These are phyloP conservation scores for Sugiyamaella americana DNA, from an alignment of 805 yeast genomes.

Conservation along the genomic window DNA sequence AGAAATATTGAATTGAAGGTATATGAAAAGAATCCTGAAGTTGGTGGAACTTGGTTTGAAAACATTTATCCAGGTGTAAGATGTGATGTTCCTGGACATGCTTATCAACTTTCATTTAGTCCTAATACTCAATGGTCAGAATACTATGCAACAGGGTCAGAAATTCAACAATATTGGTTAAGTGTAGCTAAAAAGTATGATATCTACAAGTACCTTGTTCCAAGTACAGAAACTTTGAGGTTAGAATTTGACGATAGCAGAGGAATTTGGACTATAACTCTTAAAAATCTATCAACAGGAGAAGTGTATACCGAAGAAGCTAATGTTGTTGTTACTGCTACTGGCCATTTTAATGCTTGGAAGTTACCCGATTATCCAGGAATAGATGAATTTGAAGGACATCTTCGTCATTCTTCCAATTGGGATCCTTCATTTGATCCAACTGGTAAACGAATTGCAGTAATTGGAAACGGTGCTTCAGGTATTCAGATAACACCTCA, in stretches of 20 bases:
- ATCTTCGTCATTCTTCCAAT: conserved; percentile 29
- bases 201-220: conserved; percentile 19
- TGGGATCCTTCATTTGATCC: conserved; percentile 28
- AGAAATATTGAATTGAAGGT: conserved; percentile 23
- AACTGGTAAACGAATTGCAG: conserved; percentile 19
- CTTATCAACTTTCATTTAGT: conserved; percentile 26
- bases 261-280: conserved; percentile 6
- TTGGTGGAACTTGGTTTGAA: conserved; percentile 24
- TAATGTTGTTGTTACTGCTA: conserved; percentile 24
- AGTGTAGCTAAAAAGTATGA: conserved; percentile 23
- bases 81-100: conserved; percentile 28
- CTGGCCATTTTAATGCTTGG: conserved; percentile 28
- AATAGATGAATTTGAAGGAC: conserved; percentile 26
- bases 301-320: conserved; percentile 18
- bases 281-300: conserved; percentile 7
- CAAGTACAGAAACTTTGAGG: conserved; percentile 16
- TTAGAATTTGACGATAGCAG: conserved; percentile 20
- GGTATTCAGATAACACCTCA: conserved; percentile 10
- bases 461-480: conserved; percentile 19
- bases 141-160: conserved; percentile 23
- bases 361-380: conserved; percentile 28
- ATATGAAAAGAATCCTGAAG: conserved; percentile 15
- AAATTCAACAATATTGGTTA: conserved; percentile 24
- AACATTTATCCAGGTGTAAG: conserved; percentile 25
- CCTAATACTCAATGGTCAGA: conserved; percentile 28